Percentiles rank a stretch among this genome's conserved stretches.
phyloP scores from a whole-genome alignment of 345 rosid genomes.

The Erucastrum elatum region DNA sequence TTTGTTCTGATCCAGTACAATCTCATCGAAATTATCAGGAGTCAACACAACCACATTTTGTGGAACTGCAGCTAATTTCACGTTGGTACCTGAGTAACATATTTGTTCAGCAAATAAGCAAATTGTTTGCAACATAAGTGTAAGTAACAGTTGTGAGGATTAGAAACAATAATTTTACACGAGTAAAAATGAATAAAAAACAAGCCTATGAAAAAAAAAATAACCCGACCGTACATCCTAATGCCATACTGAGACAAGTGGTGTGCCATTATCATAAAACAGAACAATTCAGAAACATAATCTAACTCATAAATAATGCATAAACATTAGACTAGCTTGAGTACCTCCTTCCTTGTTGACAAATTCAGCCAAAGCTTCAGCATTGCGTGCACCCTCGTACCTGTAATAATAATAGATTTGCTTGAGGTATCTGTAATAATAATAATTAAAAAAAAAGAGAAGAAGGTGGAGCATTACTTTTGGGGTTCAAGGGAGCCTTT shows the following conservation, averaged over 20 bases:
- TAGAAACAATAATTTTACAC: not conserved
- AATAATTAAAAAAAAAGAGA: not conserved
- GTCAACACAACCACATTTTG: slow-evolving; percentile 76
- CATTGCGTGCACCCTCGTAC: slow-evolving; percentile 87
- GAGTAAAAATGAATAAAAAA: not conserved
- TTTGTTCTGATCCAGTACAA: slow-evolving; percentile 82
- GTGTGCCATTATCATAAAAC: no score
- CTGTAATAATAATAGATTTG: slow-evolving; percentile 34
- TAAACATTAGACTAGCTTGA: not conserved
- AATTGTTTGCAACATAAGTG: no score
- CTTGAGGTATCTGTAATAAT: not conserved
- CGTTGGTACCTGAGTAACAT: slow-evolving; percentile 70
- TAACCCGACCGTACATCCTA: no score
- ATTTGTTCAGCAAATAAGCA: not conserved
- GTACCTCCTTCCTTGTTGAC: slow-evolving; percentile 94
- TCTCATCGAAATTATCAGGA: slow-evolving; percentile 68
- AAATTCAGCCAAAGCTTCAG: slow-evolving; percentile 84
- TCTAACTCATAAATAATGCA: not conserved
- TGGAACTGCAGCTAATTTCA: slow-evolving; percentile 78
- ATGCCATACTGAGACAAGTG: no score
- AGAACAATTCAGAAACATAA: not conserved
- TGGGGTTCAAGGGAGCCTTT: slow-evolving; percentile 94
- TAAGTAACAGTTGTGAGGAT: not conserved
- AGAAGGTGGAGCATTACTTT: slow-evolving; percentile 45
- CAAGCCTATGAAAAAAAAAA: no score